Percentiles rank a stretch among this genome's conserved stretches.
Conservation (phyloP, 805 yeast genomes). For the Saccharomycopsis sp. region DNA sequence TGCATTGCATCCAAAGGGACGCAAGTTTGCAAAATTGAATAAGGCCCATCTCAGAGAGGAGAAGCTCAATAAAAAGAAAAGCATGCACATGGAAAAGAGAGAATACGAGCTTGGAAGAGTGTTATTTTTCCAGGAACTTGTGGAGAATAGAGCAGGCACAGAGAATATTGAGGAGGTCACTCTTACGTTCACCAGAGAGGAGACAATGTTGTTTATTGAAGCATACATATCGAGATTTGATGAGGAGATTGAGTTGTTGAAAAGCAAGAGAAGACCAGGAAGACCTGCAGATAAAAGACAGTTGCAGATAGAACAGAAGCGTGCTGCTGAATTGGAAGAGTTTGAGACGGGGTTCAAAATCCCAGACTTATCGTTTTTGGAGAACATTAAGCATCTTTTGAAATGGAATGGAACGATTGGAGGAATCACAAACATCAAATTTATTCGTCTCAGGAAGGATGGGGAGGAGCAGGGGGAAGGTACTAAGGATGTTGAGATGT, state of each 20-base stretch:
- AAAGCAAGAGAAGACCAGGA: slow-evolving; percentile 69
- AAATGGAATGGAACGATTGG: slow-evolving; percentile 83
- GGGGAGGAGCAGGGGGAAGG: slow-evolving; percentile 23
- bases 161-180: slow-evolving; percentile 28
- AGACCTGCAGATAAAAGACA: slow-evolving; percentile 77
- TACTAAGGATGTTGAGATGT: background rate
- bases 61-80: slow-evolving; percentile 56
- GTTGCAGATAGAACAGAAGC: slow-evolving; percentile 53
- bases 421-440: slow-evolving; percentile 58
- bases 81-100: slow-evolving; percentile 50
- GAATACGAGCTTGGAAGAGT: slow-evolving; percentile 54
- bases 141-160: slow-evolving; percentile 36
- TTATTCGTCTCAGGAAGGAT: slow-evolving; percentile 27
- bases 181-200: slow-evolving; percentile 44
- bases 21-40: slow-evolving; percentile 77
- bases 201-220: slow-evolving; percentile 54
- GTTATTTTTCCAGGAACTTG: slow-evolving; percentile 49
- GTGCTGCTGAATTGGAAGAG: slow-evolving; percentile 53
- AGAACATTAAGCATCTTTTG: slow-evolving; percentile 53
- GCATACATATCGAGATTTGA: slow-evolving; percentile 63
- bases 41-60: slow-evolving; percentile 83
- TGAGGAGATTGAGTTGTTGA: slow-evolving; percentile 63
- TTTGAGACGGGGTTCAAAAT: slow-evolving; percentile 62
- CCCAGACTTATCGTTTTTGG: slow-evolving; percentile 63
- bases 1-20: slow-evolving; percentile 77